These are phyloP conservation scores for Erysimum pusillum DNA, from an alignment of 441 rosid genomes.

Conservation along the genomic window DNA sequence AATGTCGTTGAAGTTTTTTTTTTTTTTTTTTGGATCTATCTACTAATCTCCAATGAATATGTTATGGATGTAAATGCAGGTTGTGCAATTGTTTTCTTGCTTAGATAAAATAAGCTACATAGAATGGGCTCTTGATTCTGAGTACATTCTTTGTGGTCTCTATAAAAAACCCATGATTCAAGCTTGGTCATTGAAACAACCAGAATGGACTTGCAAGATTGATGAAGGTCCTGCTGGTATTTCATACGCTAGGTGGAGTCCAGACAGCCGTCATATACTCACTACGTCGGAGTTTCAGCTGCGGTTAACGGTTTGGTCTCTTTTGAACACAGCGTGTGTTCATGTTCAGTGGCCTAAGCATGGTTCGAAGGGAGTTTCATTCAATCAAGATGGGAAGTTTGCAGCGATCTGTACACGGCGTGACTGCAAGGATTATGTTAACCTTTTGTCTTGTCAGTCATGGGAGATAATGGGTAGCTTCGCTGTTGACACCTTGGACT, in stretches of 20 bases:
- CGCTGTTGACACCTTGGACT: constrained; percentile 85
- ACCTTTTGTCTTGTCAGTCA: constrained; percentile 84
- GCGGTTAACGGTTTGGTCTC: constrained; percentile 92
- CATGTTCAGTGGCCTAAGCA: constrained; percentile 98
- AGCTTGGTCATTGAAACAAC: constrained; percentile 92
- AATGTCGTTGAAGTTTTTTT: constrained; percentile 5
- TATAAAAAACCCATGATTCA: constrained; percentile 91
- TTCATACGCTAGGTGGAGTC: constrained; percentile 98
- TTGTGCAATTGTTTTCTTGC: constrained; percentile 95
- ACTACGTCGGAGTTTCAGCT: constrained; percentile 93
- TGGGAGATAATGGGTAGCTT: constrained; percentile 98
- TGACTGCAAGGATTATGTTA: constrained; percentile 92
- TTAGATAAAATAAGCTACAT: constrained; percentile 96
- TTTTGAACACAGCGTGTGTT: constrained; percentile 93
- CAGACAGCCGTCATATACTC: constrained; percentile 95
- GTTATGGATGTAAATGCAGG: constrained; percentile 65
- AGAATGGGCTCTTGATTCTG: constrained; percentile 98
- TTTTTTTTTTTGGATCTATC: background rate
- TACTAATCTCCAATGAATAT: constrained; percentile 3
- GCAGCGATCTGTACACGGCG: constrained; percentile 91
- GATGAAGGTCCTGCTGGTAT: constrained; percentile 98
- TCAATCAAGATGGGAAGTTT: constrained; percentile 89
- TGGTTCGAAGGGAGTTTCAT: constrained; percentile 85
- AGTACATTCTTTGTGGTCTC: constrained; percentile 93
- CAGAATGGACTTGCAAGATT: constrained; percentile 99